Conservation (phyloP, 2,329 filamentous ascomycete genomes). For the Zelopaecilomyces penicillatus region DNA sequence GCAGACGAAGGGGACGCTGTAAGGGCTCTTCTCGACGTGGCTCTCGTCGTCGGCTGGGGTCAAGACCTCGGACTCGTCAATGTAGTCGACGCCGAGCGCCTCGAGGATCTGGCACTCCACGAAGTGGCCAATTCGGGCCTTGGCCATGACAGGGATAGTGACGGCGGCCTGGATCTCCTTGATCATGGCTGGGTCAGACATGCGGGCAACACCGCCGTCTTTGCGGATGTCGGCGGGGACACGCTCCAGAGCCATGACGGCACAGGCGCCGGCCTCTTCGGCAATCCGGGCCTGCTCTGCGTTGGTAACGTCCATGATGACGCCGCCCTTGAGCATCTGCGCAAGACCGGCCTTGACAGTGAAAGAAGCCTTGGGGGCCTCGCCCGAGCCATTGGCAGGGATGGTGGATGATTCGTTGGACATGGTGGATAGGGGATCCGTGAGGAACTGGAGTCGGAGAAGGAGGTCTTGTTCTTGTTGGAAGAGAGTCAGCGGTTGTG, state of each 20-base stretch:
- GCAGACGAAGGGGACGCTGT: slow-evolving; percentile 86
- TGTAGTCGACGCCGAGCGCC: slow-evolving; percentile 91
- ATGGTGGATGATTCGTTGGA: slow-evolving; percentile 25
- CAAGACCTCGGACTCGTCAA: slow-evolving; percentile 95
- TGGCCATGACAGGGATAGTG: slow-evolving; percentile 98
- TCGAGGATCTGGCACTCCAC: slow-evolving; percentile 98
- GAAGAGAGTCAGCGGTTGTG: neutral
- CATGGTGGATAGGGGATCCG: slow-evolving; percentile 16
- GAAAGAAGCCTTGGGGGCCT: slow-evolving; percentile 51
- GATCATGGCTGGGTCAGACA: slow-evolving; percentile 94
- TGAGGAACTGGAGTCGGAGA: too few relatives aligned
- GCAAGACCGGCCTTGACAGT: slow-evolving; percentile 91
- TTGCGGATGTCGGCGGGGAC: slow-evolving; percentile 92
- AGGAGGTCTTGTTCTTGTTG: neutral
- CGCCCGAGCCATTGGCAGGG: slow-evolving; percentile 18
- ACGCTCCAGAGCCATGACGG: slow-evolving; percentile 97
- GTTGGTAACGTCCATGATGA: slow-evolving; percentile 98
- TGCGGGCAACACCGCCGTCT: slow-evolving; percentile 88
- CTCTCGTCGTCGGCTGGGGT: slow-evolving; percentile 85
- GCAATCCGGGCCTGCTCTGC: slow-evolving; percentile 92
- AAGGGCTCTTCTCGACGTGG: slow-evolving; percentile 85
- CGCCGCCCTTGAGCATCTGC: slow-evolving; percentile 97
- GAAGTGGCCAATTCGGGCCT: slow-evolving; percentile 94
- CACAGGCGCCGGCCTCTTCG: slow-evolving; percentile 89
- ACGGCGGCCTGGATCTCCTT: slow-evolving; percentile 90